Conservation (phyloP, 192 early-diverging fungal genomes). For the Backusella liffmaniae region DNA sequence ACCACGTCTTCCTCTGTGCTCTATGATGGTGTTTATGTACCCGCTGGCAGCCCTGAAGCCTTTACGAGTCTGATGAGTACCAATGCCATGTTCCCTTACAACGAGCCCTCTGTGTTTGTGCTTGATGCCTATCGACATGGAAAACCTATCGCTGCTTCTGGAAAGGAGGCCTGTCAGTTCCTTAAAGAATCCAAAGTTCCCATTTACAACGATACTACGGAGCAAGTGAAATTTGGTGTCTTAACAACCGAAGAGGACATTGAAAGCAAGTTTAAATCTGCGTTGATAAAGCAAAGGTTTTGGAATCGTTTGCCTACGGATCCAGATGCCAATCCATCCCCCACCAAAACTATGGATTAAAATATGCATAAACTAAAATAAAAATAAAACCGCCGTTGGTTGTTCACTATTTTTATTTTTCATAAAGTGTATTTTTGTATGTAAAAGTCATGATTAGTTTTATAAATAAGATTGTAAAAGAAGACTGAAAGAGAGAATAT, state of each 20-base stretch:
- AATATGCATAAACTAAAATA: background rate
- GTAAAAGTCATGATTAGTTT: background rate
- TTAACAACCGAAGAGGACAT: background rate
- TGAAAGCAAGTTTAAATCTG: background rate
- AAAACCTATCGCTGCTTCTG: slow-evolving; percentile 23
- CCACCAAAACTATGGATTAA: background rate
- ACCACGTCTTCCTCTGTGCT: slow-evolving; percentile 15
- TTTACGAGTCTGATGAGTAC: background rate
- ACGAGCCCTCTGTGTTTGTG: slow-evolving; percentile 15
- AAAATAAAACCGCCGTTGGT: background rate
- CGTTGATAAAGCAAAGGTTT: slow-evolving; percentile 14
- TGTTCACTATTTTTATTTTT: background rate
- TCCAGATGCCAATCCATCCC: background rate
- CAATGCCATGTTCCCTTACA: slow-evolving; percentile 2
- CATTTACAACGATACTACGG: background rate
- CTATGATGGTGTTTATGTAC: slow-evolving; percentile 28
- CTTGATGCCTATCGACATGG: slow-evolving; percentile 21
- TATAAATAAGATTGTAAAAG: background rate
- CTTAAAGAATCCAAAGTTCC: slow-evolving; percentile 11
- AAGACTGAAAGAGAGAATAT: no score
- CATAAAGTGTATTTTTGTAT: background rate
- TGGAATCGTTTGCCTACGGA: slow-evolving; percentile 14
- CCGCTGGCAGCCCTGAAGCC: slow-evolving; percentile 10
- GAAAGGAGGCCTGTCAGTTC: slow-evolving; percentile 1
- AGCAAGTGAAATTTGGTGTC: background rate